These are phyloP conservation scores for Boletus sp. DNA, from an alignment of 768 basidiomycete genomes.

Conservation along the genomic window DNA sequence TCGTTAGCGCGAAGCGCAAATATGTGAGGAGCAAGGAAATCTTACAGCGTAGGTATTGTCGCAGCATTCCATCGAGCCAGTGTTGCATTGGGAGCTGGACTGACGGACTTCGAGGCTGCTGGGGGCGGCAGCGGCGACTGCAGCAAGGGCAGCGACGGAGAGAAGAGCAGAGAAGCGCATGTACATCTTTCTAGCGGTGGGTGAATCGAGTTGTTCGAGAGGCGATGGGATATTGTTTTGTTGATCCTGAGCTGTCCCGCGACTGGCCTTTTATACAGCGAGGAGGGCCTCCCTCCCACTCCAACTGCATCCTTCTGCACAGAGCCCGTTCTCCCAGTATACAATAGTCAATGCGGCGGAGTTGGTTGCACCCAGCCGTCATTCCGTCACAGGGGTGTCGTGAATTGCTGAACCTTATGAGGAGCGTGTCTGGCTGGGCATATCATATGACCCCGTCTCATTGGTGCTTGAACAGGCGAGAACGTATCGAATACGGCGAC, in stretches of 20 bases:
- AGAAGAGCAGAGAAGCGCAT: constrained; percentile 5
- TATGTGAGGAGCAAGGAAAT: too few relatives aligned
- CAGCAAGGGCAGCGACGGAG: too few relatives aligned
- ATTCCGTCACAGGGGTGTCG: not conserved
- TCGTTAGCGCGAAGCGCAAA: not conserved
- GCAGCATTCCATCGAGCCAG: constrained; percentile 12
- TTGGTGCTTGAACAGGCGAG: not conserved
- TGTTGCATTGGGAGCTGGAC: constrained; percentile 1
- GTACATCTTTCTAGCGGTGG: constrained; percentile 4
- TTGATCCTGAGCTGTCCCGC: not conserved
- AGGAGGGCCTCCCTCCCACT: not conserved
- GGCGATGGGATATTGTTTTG: not conserved
- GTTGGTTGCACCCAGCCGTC: not conserved
- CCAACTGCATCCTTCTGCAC: not conserved
- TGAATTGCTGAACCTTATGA: not conserved
- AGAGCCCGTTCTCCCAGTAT: not conserved
- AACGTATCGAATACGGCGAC: not conserved
- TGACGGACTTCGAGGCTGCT: too few relatives aligned
- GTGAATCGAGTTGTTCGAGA: not conserved
- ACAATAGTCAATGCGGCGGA: too few relatives aligned
- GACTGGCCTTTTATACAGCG: constrained; percentile 7
- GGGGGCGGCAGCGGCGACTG: constrained; percentile 8
- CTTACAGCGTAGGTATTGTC: too few relatives aligned
- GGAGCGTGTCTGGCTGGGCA: not conserved
- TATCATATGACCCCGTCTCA: not conserved